These are phyloP conservation scores for Malus asiatica DNA, from an alignment of 306 rosid species.

Conservation along the genomic window DNA sequence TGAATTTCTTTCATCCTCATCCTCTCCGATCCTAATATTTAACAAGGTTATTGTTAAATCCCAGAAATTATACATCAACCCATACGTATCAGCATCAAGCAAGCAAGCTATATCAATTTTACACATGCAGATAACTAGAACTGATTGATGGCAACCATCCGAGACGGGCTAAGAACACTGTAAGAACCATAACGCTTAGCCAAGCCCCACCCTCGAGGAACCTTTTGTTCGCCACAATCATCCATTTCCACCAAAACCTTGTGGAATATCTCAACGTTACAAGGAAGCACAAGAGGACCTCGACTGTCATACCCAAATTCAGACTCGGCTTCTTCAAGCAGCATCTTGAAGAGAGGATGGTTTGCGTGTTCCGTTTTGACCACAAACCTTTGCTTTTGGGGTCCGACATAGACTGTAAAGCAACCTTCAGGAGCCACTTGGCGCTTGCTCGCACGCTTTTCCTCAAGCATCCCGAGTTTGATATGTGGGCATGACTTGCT, in stretches of 20 bases:
- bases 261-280: conserved; percentile 55
- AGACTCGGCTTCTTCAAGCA: conserved; percentile 79
- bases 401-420: conserved; percentile 79
- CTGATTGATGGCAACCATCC: conserved; percentile 30
- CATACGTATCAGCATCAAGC: background rate
- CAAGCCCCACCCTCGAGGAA: conserved; percentile 35
- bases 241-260: conserved; percentile 70
- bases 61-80: background rate
- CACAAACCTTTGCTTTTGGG: conserved; percentile 57
- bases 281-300: conserved; percentile 74
- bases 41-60: background rate
- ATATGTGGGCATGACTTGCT: conserved; percentile 46
- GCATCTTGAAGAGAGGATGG: conserved; percentile 68
- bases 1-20: background rate
- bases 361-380: conserved; percentile 57
- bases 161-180: conserved; percentile 44
- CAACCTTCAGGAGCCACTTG: conserved; percentile 56
- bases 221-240: conserved; percentile 7
- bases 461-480: background rate
- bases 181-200: conserved; percentile 38
- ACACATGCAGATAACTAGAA: background rate
- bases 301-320: conserved; percentile 63
- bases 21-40: background rate
- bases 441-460: background rate
- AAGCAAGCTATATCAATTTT: background rate